Percentiles rank a stretch among this genome's conserved stretches.
Evolutionary conservation across 2,329 filamentous ascomycete species (phyloP).

Genomic region (Colletotrichum orbiculare): DNA sequence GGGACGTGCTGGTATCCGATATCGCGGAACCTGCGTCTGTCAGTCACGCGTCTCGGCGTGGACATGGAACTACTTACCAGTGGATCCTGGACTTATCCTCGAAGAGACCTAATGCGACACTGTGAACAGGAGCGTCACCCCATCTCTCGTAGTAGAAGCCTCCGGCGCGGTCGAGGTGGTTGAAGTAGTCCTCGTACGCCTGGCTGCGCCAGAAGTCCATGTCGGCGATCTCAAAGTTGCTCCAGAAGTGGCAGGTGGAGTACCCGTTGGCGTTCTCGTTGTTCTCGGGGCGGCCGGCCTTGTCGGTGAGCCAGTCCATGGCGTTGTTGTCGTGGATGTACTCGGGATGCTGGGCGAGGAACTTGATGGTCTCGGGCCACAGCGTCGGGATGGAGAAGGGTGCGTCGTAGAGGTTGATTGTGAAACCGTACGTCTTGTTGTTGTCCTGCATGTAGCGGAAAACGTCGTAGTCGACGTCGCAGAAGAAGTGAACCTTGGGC

Average conservation of each 20-base stretch:
- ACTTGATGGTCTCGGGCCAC: conserved; percentile 96
- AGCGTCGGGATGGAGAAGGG: conserved; percentile 86
- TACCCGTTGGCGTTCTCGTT: conserved; percentile 88
- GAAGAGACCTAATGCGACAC: conserved; percentile 90
- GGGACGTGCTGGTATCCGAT: conserved; percentile 99
- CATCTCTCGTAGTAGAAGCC: conserved; percentile 99
- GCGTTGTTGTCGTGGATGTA: conserved; percentile 88
- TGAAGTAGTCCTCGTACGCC: conserved; percentile 94
- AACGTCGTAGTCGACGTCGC: conserved; percentile 97
- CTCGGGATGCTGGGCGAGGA: conserved; percentile 84
- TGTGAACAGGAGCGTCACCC: conserved; percentile 98
- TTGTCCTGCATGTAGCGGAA: conserved; percentile 98
- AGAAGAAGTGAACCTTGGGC: conserved; percentile 99
- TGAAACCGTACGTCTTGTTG: conserved; percentile 99
- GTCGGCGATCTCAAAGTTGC: conserved; percentile 96
- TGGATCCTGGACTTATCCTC: conserved; percentile 92
- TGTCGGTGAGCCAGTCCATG: conserved; percentile 87
- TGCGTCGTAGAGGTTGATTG: conserved; percentile 95
- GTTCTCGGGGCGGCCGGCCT: conserved; percentile 79
- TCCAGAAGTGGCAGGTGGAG: conserved; percentile 99
- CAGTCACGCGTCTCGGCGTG: conserved; percentile 7
- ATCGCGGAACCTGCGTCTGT: conserved; percentile 87
- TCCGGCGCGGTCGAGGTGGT: conserved; percentile 91
- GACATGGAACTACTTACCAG: conserved; percentile 71
- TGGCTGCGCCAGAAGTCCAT: conserved; percentile 93